Conservation (phyloP, 2,329 filamentous ascomycete species). For the Blastomyces parvus region DNA sequence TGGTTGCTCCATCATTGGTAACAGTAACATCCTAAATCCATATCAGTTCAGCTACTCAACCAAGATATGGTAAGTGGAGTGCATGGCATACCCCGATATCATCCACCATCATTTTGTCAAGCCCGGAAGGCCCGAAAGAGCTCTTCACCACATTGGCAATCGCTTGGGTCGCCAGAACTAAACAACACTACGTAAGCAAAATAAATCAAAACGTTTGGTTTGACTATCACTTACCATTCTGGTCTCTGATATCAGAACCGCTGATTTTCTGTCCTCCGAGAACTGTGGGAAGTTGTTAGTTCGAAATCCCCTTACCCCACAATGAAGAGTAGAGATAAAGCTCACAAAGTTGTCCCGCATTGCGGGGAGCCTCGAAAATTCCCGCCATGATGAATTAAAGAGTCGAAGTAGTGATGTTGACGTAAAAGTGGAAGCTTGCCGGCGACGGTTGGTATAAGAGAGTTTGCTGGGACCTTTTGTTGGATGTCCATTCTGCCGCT, state of each 20-base stretch:
- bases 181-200: constrained; percentile 14
- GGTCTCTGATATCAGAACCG: constrained; percentile 89
- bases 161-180: constrained; percentile 87
- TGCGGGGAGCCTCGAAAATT: constrained; percentile 91
- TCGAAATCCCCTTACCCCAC: constrained; percentile 9
- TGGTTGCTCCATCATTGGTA: constrained; percentile 96
- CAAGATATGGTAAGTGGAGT: background rate
- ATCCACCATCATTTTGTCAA: constrained; percentile 99
- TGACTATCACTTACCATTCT: constrained; percentile 60
- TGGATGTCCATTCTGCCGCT: constrained; percentile 29
- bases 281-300: constrained; percentile 46
- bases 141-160: constrained; percentile 99
- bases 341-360: constrained; percentile 79
- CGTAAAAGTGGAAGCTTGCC: background rate
- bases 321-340: constrained; percentile 14
- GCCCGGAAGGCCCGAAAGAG: constrained; percentile 90
- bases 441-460: background rate
- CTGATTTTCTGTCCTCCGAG: constrained; percentile 96
- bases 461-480: constrained; percentile 14
- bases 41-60: constrained; percentile 18
- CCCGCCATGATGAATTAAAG: constrained; percentile 61
- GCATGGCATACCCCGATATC: constrained; percentile 70
- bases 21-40: constrained; percentile 80
- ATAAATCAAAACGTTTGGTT: constrained; percentile 3
- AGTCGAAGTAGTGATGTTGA: background rate